Evolutionary conservation across 257 asterid species (phyloP), one percentile per base, ranked within the genome.

Genomic region (Coffea eugenioides): DNA sequence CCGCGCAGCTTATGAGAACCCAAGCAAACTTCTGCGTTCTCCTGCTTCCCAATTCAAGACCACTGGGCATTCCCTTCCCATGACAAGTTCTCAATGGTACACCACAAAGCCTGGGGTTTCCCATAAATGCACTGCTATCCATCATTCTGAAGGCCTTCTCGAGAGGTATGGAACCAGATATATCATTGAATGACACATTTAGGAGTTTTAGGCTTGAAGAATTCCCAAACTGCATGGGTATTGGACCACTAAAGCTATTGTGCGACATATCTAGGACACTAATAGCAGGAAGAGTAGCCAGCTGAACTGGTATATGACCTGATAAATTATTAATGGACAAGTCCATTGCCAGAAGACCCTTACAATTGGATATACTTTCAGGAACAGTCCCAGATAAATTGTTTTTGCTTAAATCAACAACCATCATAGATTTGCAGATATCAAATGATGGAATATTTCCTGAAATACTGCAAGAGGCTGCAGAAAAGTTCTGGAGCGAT

Each of bases 81-180:
- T 31, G 85, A 82, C 98, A 92, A 21, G 87, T 83, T 59, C 89
- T 82, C 80, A 92, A 69, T 3, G 94, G 97, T 6, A 81, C 84
- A 1, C 99, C 98, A 89, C 98, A 96, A 46, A 96, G 94, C 83
- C 85, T 87, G 5, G 95, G 90, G 78, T 96, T 96, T 23, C 99
- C 99, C 56, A 80, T n/a, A 82, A 96, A 96, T 21, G 95, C 89
- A 78, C 92, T 90, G 61, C 77, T 75, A 71, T 89, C 95, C 97
- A 96, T 94, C 45, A 9, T 62, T 70, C 69, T 80, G 77, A 93
- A 91, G 57, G 67, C 73, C 82, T 79, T 78, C 52, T 84, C 89
- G 13, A 79, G 80, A 82, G 99, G 99, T 66, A 95, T 92, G 18
- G 89, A 81, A 61, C 99, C 99, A 1, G 96, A 93, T n/a, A 95